Base-by-base conservation (phyloP, 73 alveolate species). In the Paramecium sonneborni region DNA sequence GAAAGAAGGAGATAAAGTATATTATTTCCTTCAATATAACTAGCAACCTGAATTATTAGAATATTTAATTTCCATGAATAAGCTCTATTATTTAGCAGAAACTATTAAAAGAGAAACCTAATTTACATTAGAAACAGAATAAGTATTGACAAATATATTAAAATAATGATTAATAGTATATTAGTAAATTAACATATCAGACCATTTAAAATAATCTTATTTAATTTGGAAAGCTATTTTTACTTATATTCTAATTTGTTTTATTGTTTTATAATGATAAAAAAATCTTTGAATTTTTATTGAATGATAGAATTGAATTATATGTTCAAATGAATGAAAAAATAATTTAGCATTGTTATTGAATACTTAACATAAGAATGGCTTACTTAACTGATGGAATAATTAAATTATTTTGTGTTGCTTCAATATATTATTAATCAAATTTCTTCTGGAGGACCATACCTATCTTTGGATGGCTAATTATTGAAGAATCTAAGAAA, bases 31-130 rank as follows among this genome's bases (percentile, higher is more conserved):
- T 43, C 14, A 10, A 79, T 12, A 3, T 14, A 20, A 74, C 3
- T 74, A 62, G 84, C 26, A 62, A 62, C 84, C 84, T 30, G 90
- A 79, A 43, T 39, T 79, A 43, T 23, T 79, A 24, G 90, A 79
- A 23, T 79, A 79, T 79, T 79, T 79, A 23, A 79, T 79, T 41
- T 26, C 69, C 28, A 79, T 24, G 55, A 79, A 79, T 79, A 79
- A 79, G 21, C 15, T 79, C 6, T 24, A 79, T 24, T 39, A 39
- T 43, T 79, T 79, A 18, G 74, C 90, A 20, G 90, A 79, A 26
- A 23, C 30, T 11, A 20, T 79, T 41, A 79, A 39, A 28, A 79
- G 55, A 46, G 90, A 79, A 44, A 46, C 90, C n/a, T 20, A 21
- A 44, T 79, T 23, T 24, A 79, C 72, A 39, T 38, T 79, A 39